phyloP scores from a whole-genome alignment of 2,329 filamentous ascomycete genomes.

The Fusarium falciforme region DNA sequence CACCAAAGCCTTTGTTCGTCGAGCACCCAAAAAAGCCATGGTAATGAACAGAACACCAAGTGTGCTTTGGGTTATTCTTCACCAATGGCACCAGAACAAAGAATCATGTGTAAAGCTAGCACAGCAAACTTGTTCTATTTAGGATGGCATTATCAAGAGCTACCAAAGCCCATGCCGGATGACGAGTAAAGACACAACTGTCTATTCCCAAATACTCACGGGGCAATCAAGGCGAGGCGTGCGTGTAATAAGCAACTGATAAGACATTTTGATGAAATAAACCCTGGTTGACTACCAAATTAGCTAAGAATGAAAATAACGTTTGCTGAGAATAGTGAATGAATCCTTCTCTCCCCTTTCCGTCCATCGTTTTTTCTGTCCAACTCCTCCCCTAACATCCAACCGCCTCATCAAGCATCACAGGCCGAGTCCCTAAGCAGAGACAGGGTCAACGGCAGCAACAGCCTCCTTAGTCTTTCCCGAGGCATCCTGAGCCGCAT shows the following conservation, averaged over 20 bases:
- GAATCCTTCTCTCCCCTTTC: neutral
- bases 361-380: neutral
- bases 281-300: neutral
- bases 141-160: neutral
- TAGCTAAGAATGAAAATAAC: neutral
- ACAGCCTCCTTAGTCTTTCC: neutral
- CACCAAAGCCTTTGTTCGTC: neutral
- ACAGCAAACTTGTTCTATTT: neutral
- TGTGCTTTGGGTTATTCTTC: neutral
- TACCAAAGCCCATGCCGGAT: neutral
- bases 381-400: no score
- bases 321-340: neutral
- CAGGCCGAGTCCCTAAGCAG: neutral
- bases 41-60: neutral
- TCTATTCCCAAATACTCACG: neutral
- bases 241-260: neutral
- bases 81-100: neutral
- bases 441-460: neutral
- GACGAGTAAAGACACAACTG: neutral
- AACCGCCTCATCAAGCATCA: neutral
- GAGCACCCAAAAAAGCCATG: neutral
- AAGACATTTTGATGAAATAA: neutral
- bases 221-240: neutral
- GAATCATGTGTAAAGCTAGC: neutral
- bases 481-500: neutral